A percentile compares a stretch with the other conserved stretches of the same genome.
Conservation (phyloP, 176 grass and related monocot genomes). For the Aegilops sharonensis region DNA sequence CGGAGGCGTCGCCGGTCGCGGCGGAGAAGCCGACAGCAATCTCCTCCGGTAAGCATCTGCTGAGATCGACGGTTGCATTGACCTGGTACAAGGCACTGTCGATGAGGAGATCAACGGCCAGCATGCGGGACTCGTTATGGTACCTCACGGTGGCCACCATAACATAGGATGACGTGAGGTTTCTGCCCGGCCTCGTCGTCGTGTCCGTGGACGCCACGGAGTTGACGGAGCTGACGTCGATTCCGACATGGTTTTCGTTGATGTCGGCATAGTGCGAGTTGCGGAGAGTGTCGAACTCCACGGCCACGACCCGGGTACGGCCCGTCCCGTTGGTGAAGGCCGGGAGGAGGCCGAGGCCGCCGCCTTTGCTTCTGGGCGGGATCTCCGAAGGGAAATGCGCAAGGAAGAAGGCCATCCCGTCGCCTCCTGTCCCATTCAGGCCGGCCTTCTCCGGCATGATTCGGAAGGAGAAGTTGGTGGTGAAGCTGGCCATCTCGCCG, state of each 20-base stretch:
- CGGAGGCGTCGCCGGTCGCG: neutral
- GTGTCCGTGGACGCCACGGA: neutral
- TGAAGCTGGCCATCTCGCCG: neutral
- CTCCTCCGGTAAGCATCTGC: neutral
- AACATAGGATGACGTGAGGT: neutral
- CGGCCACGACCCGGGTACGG: neutral
- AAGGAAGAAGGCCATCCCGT: constrained; percentile 63
- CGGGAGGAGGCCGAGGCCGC: constrained; percentile 29
- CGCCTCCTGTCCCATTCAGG: neutral
- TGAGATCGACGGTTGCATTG: constrained; percentile 3
- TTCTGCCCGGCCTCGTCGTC: neutral
- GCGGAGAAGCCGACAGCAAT: constrained; percentile 37
- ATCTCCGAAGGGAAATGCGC: neutral
- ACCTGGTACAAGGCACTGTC: neutral
- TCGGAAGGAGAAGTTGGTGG: constrained; percentile 34
- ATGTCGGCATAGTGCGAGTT: neutral
- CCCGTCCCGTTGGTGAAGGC: neutral
- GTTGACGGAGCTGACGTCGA: constrained; percentile 21
- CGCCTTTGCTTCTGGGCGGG: neutral
- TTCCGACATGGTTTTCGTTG: neutral
- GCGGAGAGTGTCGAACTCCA: constrained; percentile 45
- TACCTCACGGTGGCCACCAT: constrained; percentile 21
- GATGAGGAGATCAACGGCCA: constrained; percentile 11
- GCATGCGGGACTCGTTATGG: neutral
- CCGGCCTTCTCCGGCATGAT: neutral